A percentile compares a stretch with the other conserved stretches of the same genome.
Evolutionary conservation across 2,329 filamentous ascomycete genomes (phyloP).

Genomic region (Dothiorella sarmentorum): DNA sequence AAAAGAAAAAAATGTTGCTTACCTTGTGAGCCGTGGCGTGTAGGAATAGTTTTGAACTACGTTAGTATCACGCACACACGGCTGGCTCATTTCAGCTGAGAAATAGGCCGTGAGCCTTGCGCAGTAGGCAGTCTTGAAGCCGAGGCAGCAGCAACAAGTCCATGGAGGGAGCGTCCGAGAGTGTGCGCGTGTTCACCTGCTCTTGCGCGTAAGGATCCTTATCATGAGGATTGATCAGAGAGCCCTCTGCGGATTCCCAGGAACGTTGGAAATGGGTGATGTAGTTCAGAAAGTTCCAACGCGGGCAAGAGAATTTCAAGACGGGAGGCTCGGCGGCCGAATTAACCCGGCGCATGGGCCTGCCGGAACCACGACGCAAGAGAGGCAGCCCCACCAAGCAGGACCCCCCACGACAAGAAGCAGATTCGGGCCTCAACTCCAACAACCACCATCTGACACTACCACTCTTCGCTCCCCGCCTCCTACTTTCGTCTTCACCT

Average conservation of each 20-base stretch:
- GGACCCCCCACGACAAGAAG: slow-evolving; percentile 15
- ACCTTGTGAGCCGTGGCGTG: slow-evolving; percentile 18
- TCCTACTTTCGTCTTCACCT: background rate
- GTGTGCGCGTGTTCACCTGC: too few relatives aligned
- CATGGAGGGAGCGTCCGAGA: too few relatives aligned
- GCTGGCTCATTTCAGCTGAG: too few relatives aligned
- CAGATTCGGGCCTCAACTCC: slow-evolving; percentile 16
- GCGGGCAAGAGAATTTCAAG: slow-evolving; percentile 7
- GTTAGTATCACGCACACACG: too few relatives aligned
- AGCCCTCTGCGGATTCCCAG: too few relatives aligned
- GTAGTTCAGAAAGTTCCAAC: background rate
- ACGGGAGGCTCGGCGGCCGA: slow-evolving; percentile 15
- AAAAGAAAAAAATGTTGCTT: slow-evolving; percentile 20
- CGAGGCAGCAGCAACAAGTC: background rate
- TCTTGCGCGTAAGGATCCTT: too few relatives aligned
- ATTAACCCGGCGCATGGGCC: slow-evolving; percentile 8
- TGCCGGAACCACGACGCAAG: background rate
- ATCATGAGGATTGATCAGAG: too few relatives aligned
- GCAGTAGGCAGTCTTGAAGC: background rate
- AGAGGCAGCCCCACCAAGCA: slow-evolving; percentile 18
- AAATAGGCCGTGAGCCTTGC: background rate
- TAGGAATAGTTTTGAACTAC: background rate
- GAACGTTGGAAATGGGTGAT: too few relatives aligned
- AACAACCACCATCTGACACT: slow-evolving; percentile 8
- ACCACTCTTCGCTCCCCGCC: background rate